Base-by-base conservation (phyloP, 2,329 filamentous ascomycete species). In the Aspergillus thermomutatus region DNA sequence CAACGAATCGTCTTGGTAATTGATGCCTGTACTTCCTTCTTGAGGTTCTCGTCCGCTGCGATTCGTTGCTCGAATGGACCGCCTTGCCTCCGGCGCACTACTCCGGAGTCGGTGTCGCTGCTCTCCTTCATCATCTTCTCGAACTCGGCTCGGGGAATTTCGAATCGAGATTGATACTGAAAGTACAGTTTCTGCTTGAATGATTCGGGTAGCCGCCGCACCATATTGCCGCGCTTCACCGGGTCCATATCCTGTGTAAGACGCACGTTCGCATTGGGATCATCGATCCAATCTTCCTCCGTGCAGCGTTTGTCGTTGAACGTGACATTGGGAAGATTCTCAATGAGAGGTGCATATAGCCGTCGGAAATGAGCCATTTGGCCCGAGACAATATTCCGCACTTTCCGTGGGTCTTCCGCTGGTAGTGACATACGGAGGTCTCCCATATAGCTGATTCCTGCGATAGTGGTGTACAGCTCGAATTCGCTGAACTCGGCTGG, bases 401-500 rank as follows among this genome's bases (percentile, higher is more conserved):
- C 91, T 75, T 99, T 99, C 69, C 87, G 86, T 31, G 91, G 92
- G 69, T 97, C 91, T 73, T 99, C 94, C 1, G 91, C 91, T 2
- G 90, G 89, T 45, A 97, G 82, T 1, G 87, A 81, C 94, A 99
- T 99, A 61, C 94, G 90, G n/a, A 92, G 91, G 69, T 99, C 94
- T 34, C 94, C 94, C 64, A 96, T 85, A 73, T 99, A 99, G 69
- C 90, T 96, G 63, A 99, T 88, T 23, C 90, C 89, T 0, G 94
- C 89, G 59, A 99, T 97, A 21, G 91, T 94, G 64, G 85, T 88
- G 75, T 97, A 99, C 1, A 99, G 80, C 64, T 97, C 83, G 58
- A 86, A 85, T 69, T 99, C 94, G 26, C 88, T 92, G 72, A 99
- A 99, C 2, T 83, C 80, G 0, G 87, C 84, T 0, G 92, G 92